These are phyloP conservation scores for Ricinus communis DNA, from an alignment of 345 rosid species.

Conservation along the genomic window DNA sequence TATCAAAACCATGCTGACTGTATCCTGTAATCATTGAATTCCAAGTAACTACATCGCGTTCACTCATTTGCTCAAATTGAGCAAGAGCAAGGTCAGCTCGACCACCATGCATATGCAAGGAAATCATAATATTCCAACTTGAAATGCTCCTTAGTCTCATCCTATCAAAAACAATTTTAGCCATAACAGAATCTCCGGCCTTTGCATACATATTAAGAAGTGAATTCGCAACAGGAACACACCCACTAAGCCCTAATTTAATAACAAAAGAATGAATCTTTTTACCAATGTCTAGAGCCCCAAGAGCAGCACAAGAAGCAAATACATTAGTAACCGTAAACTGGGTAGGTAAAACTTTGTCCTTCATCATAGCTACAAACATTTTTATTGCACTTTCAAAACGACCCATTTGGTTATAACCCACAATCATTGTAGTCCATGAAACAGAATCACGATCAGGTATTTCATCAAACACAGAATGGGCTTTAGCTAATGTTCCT, in stretches of 20 bases:
- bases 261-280: constrained; percentile 69
- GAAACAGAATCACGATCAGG: constrained; percentile 78
- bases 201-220: constrained; percentile 79
- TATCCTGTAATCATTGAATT: constrained; percentile 84
- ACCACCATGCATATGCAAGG: constrained; percentile 62
- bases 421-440: constrained; percentile 74
- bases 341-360: constrained; percentile 54
- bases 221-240: constrained; percentile 63
- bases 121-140: constrained; percentile 76
- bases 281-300: constrained; percentile 51
- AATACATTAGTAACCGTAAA: constrained; percentile 72
- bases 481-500: constrained; percentile 47
- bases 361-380: constrained; percentile 54
- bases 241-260: constrained; percentile 57
- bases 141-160: constrained; percentile 59
- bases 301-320: constrained; percentile 63
- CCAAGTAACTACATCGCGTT: constrained; percentile 75
- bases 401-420: constrained; percentile 51
- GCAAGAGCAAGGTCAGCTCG: constrained; percentile 51
- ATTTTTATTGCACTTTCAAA: constrained; percentile 47
- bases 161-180: constrained; percentile 62
- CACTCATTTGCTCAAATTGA: constrained; percentile 64
- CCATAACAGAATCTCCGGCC: constrained; percentile 54
- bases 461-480: constrained; percentile 41
- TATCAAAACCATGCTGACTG: constrained; percentile 61